Evolutionary conservation across 2,329 filamentous ascomycete species (phyloP).

Genomic region (Lasiodiplodia hormozganensis): DNA sequence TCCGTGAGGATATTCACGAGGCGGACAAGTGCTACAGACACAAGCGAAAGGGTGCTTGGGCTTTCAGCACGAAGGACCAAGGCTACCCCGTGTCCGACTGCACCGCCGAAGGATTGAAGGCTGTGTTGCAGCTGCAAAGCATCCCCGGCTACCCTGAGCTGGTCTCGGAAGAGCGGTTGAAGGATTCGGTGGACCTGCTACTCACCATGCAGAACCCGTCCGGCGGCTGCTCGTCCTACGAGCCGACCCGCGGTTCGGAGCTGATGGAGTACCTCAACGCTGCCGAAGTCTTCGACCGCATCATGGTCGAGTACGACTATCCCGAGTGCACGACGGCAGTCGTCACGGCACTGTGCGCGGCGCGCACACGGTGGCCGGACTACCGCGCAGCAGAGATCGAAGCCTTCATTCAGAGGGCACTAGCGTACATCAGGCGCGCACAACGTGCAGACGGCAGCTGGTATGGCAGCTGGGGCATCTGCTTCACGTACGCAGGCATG

Average conservation of each 20-base stretch:
- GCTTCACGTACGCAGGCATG: constrained; percentile 97
- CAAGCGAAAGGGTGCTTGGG: constrained; percentile 91
- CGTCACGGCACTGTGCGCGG: constrained; percentile 84
- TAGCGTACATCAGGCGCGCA: constrained; percentile 80
- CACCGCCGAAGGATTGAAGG: constrained; percentile 87
- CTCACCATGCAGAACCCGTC: constrained; percentile 88
- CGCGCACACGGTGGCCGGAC: constrained; percentile 79
- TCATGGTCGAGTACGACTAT: constrained; percentile 99
- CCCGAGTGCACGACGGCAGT: constrained; percentile 97
- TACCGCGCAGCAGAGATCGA: constrained; percentile 81
- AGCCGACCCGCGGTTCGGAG: constrained; percentile 78
- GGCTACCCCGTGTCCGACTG: constrained; percentile 97
- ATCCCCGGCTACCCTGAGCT: constrained; percentile 75
- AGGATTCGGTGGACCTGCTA: constrained; percentile 88
- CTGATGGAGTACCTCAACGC: constrained; percentile 88
- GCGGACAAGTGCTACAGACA: constrained; percentile 87
- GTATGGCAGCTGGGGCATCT: constrained; percentile 98
- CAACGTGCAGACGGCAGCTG: constrained; percentile 87
- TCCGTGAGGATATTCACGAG: constrained; percentile 80
- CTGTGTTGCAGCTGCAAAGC: constrained; percentile 83
- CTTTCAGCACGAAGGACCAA: constrained; percentile 90
- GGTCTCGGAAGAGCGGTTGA: constrained; percentile 77
- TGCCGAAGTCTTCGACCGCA: constrained; percentile 92
- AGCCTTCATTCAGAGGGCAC: constrained; percentile 73
- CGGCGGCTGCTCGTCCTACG: constrained; percentile 90